A percentile compares a stretch with the other conserved stretches of the same genome.
Evolutionary conservation across 129 eudicot genomes (phyloP).

Genomic region (Oenanthe sinensis): DNA sequence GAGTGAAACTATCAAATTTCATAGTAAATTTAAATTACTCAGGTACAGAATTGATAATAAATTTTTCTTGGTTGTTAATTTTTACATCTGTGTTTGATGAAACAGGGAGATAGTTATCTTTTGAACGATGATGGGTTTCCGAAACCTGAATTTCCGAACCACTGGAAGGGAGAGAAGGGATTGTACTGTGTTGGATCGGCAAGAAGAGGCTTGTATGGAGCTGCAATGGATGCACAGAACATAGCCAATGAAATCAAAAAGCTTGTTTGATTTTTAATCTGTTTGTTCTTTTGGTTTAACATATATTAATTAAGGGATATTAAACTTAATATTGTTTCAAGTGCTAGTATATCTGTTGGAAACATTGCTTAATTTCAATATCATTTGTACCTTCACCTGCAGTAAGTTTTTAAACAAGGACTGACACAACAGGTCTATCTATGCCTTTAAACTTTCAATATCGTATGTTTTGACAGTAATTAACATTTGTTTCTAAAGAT

Average conservation of each 20-base stretch:
- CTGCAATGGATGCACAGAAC: conserved; percentile 53
- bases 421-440: no score
- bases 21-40: neutral
- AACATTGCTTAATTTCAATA: neutral
- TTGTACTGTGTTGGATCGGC: conserved; percentile 68
- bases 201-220: conserved; percentile 57
- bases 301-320: neutral
- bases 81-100: neutral
- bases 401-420: no score
- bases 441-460: no score
- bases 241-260: conserved; percentile 29
- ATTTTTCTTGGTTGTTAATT: neutral
- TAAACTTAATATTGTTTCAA: no score
- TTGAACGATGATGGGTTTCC: conserved; percentile 64
- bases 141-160: conserved; percentile 47
- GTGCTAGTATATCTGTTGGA: no score
- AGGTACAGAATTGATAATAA: neutral
- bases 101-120: conserved; percentile 52
- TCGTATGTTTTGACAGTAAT: no score
- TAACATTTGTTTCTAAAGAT: no score
- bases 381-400: neutral
- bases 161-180: conserved; percentile 84
- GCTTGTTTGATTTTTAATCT: neutral
- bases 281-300: neutral
- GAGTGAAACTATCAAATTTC: neutral